Evolutionary conservation across 148 eudicot species (phyloP), one percentile per base, ranked within the genome.

Genomic region (Rhododendron ferrugineum): DNA sequence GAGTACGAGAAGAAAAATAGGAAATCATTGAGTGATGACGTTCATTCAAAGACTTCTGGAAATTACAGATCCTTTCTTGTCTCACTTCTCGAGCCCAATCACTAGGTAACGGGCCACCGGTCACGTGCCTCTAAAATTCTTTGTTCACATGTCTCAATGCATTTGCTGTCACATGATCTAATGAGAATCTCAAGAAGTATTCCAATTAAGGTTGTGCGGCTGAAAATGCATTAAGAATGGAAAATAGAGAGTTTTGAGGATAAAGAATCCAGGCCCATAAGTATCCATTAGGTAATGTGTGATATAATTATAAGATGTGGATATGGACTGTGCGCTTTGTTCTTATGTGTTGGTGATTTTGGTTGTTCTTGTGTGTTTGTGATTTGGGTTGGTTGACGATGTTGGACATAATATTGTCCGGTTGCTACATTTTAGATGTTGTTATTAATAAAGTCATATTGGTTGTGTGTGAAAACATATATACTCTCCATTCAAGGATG

Each of bases 41-140:
- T 96, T 89, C 91, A 89, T 79, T 89, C 95, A 0, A 98, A 96
- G 72, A 96, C 98, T 8, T 94, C 99, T 6, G 91, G 99, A 40
- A 85, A 90, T 74, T 94, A 90, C 85, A 86, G 90, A 86, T 84
- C 86, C 28, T 96, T 96, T 84, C 97, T 96, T 85, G 95, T 93
- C 16, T 86, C 95, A 66, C 98, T 96, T 26, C 40, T 96, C 82
- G 97, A 95, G 22, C 92, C 95, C 7, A 88, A 87, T 74, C 90
- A 89, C 83, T 88, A 86, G 56, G 11, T 9, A 0, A 46, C 4
- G 7, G 47, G 47, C 47, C 47, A 46, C 47, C 47, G 11, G 2
- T 46, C 47, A 46, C 11, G 11, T 46, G 49, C 49, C 49, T 46
- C 49, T 46, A 9, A 46, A 46, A 8, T 10, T 10, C 49, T 46